Evolutionary conservation across 2,329 filamentous ascomycete genomes (phyloP), one percentile per base, ranked within the genome.

Genomic region (Fusarium udum): DNA sequence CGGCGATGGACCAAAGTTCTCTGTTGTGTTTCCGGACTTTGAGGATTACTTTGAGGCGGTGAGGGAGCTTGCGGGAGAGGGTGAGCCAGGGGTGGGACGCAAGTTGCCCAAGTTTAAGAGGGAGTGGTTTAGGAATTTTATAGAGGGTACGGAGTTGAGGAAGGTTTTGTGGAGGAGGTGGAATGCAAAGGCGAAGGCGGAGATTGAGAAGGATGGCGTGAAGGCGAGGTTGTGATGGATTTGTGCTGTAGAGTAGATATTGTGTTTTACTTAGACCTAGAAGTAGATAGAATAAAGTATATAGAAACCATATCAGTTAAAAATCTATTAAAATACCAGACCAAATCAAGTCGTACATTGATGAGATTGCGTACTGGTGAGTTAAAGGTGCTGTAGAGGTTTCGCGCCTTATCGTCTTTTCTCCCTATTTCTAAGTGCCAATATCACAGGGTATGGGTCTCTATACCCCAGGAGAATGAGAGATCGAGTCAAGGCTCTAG

Each of bases 1-100:
- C 49, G 90, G 90, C 0, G 90, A 92, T 68, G 88, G 89, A 0
- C 80, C 85, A 0, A 84, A 82, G 6, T 92, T 92, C 71, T 84
- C 85, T 0, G 82, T 89, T 4, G 79, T 92, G 15, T 87, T 86
- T 66, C 90, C 90, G 0, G 86, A 92, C 36, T 92, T 92, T 76
- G 87, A 90, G 70, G 85, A 88, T 20, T 92, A 92, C 75, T 92
- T 92, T 72, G 89, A 92, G 78, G 82, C 81, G 3, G 68, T 91
- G 22, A 83, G 89, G 36, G 71, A 66, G 24, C 71, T 90, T 31
- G 86, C 88, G 4, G 87, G 88, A 0, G 83, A 86, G 48, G 82
- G 83, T 0, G 79, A 79, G 34, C 72, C 81, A 4, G 85, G 83
- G 0, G 78, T 82, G 24, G 87, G 87, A 4, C 82, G 87, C 46